Base-by-base conservation (phyloP, 2,329 filamentous ascomycete species). In the Venturia carpophila region DNA sequence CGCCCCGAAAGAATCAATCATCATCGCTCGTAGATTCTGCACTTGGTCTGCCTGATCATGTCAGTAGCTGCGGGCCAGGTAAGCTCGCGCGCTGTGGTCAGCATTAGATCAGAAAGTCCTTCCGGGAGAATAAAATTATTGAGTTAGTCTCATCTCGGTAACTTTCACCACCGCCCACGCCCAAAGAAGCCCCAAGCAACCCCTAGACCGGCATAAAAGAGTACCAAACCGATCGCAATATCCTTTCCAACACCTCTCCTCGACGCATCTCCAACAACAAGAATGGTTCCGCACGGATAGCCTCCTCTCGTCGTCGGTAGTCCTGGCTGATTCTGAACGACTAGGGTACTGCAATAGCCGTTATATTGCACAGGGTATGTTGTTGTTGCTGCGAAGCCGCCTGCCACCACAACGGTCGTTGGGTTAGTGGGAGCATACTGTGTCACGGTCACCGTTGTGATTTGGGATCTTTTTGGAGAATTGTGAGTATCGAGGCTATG, bases 291-390 rank as follows among this genome's bases (percentile, higher is more conserved):
- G 60, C 75, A 77, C n/a, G 67, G 62, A 15, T 52, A 52, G 24
- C 74, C 75, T 64, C 72, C 66, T 13, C 66, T 69, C 55, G 71
- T 71, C 47, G 70, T 72, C 7, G 75, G 75, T 11, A 76, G 66
- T 5, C 70, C 74, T 2, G 73, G 73, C 1, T 73, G 74, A 11
- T 71, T 66, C 71, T 73, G 39, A 27, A 55, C 75, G 3, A 71
- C 75, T 13, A 76, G 68, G 0, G 75, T 77, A 9, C 71, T 71
- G 66, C 74, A 76, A 49, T 74, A 76, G 5, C 74, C 74, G 43
- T 68, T 71, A 42, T 69, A 58, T 10, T 66, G 56, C 6, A 66
- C 67, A 34, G 60, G 65, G 4, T 47, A 24, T 24, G 42, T 63
- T 17, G 24, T 52, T 4, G 42, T 34, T n/a, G 62, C 41, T 27